These are phyloP conservation scores for Sphagnum fallax DNA, from an alignment of 228 moss, liverwort and hornwort species.

Conservation along the genomic window DNA sequence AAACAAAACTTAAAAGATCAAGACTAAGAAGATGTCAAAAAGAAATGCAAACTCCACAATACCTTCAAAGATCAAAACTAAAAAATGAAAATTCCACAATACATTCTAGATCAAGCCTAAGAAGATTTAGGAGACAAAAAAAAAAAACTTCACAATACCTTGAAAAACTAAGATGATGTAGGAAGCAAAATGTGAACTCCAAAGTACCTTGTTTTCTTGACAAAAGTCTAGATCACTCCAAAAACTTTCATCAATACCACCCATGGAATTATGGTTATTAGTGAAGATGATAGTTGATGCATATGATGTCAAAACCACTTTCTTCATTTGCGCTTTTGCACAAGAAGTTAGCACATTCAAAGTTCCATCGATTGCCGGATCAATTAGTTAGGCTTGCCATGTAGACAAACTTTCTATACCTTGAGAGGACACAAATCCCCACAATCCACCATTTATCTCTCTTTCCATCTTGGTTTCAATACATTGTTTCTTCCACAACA, in stretches of 20 bases:
- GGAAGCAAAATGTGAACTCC: no score
- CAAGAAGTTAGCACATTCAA: constrained; percentile 48
- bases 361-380: constrained; percentile 69
- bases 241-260: constrained; percentile 56
- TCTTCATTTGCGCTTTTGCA: constrained; percentile 26
- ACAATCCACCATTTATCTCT: not conserved
- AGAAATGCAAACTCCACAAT: no score
- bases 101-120: no score
- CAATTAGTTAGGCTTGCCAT: constrained; percentile 45
- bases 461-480: not conserved
- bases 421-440: no score
- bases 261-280: constrained; percentile 8
- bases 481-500: not conserved
- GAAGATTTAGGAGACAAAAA: no score
- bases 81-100: no score
- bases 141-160: no score
- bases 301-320: constrained; percentile 72
- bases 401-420: not conserved
- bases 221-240: constrained; percentile 53
- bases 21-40: no score
- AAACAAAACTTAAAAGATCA: no score
- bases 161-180: no score
- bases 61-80: no score
- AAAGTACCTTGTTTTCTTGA: constrained; percentile 32
- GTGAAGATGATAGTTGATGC: constrained; percentile 33